Percentiles rank a stretch among this genome's conserved stretches.
These are phyloP conservation scores for Pneumocystis oryctolagi DNA, from an alignment of 1,139 yeast genomes.

Conservation along the genomic window DNA sequence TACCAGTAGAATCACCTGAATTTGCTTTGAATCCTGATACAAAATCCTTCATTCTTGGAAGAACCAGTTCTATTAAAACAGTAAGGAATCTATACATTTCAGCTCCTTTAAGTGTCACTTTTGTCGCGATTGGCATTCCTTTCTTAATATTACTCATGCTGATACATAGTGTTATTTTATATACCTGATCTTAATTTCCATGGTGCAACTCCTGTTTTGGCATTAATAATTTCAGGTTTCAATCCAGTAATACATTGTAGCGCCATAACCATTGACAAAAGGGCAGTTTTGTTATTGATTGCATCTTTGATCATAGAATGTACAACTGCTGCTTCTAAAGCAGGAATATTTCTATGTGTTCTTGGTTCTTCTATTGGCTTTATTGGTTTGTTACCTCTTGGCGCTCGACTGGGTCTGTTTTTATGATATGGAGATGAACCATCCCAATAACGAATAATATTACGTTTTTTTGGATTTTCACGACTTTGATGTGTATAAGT, in stretches of 20 bases:
- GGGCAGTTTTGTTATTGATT: slow-evolving; percentile 54
- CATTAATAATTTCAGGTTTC: slow-evolving; percentile 59
- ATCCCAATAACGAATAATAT: slow-evolving; percentile 73
- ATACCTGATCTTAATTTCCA: slow-evolving; percentile 76
- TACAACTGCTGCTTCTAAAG: slow-evolving; percentile 46
- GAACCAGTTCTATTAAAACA: slow-evolving; percentile 78
- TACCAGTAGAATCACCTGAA: slow-evolving; percentile 76
- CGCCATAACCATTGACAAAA: slow-evolving; percentile 65
- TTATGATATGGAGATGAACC: slow-evolving; percentile 79
- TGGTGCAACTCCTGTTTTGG: slow-evolving; percentile 65
- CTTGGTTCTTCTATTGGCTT: slow-evolving; percentile 61
- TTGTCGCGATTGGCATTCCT: slow-evolving; percentile 73
- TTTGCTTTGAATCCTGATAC: slow-evolving; percentile 62
- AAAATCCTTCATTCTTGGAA: slow-evolving; percentile 73
- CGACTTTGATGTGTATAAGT: slow-evolving; percentile 45
- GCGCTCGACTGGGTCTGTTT: slow-evolving; percentile 46
- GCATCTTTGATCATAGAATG: slow-evolving; percentile 71
- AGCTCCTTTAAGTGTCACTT: slow-evolving; percentile 59
- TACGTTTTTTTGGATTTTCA: slow-evolving; percentile 36
- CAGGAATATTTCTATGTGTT: slow-evolving; percentile 54
- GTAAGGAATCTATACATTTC: slow-evolving; percentile 75
- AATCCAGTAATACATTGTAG: slow-evolving; percentile 86
- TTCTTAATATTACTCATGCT: background rate
- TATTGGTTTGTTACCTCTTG: slow-evolving; percentile 37
- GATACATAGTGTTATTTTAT: background rate